Conservation (phyloP, 495 filamentous ascomycete species). For the Annulohypoxylon bovei region DNA sequence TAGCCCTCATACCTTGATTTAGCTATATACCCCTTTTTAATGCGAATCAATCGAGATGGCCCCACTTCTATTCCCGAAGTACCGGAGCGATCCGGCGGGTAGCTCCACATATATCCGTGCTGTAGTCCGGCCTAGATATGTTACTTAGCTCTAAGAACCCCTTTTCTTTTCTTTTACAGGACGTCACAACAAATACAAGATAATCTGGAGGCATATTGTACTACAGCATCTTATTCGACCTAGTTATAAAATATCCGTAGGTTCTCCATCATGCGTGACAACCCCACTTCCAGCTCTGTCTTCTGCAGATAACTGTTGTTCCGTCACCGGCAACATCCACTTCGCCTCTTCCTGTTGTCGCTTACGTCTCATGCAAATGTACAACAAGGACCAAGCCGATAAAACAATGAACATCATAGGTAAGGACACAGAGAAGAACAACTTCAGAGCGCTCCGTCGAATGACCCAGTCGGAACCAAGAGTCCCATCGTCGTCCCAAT, state of each 20-base stretch:
- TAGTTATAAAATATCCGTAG: not conserved
- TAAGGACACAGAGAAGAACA: slow-evolving; percentile 40
- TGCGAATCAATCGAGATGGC: not conserved
- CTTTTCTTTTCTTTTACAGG: not conserved
- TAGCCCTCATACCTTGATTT: not conserved
- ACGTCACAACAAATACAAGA: not conserved
- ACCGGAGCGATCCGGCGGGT: not conserved
- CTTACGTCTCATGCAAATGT: slow-evolving; percentile 29
- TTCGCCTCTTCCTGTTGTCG: slow-evolving; percentile 1
- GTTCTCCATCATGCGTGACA: not conserved
- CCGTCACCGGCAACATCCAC: slow-evolving; percentile 4
- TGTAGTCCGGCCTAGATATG: slow-evolving; percentile 1
- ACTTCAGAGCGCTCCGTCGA: slow-evolving; percentile 20
- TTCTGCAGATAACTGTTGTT: not conserved
- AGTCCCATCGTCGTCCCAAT: slow-evolving; percentile 36
- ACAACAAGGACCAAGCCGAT: slow-evolving; percentile 29
- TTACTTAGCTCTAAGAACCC: not conserved
- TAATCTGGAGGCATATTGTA: not conserved
- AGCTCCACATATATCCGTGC: slow-evolving; percentile 19
- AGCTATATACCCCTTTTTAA: not conserved
- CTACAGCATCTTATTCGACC: not conserved
- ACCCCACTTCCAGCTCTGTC: not conserved
- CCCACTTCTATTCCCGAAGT: not conserved
- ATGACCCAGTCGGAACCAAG: slow-evolving; percentile 35
- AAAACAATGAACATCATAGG: slow-evolving; percentile 41